These are phyloP conservation scores for Cytospora piceicola DNA, from an alignment of 2,329 filamentous ascomycete genomes.

Conservation along the genomic window DNA sequence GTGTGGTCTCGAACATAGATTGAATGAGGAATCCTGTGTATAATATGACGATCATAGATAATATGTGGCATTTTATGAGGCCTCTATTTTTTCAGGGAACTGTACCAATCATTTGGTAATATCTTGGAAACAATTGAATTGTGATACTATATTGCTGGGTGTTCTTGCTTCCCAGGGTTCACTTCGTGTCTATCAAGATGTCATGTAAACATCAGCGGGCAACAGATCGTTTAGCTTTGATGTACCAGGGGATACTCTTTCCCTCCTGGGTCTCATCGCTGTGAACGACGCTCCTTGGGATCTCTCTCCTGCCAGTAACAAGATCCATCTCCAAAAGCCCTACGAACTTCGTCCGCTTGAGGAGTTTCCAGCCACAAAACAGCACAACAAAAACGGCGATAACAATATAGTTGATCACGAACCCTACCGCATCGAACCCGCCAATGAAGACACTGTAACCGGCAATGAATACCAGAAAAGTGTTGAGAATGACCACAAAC, in stretches of 20 bases:
- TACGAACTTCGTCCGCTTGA: conserved; percentile 32
- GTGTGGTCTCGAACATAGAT: conserved; percentile 10
- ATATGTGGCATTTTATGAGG: too few relatives aligned
- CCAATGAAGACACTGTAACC: conserved; percentile 57
- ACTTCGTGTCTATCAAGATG: too few relatives aligned
- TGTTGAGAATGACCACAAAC: conserved; percentile 50
- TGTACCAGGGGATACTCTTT: conserved; percentile 14
- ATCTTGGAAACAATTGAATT: too few relatives aligned
- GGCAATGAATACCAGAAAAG: conserved; percentile 55
- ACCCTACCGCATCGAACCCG: conserved; percentile 53
- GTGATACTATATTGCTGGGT: background rate
- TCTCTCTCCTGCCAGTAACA: conserved; percentile 16
- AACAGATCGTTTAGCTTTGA: conserved; percentile 14
- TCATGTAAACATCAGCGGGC: background rate
- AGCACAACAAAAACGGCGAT: conserved; percentile 53
- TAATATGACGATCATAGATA: too few relatives aligned
- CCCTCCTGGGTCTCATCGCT: conserved; percentile 2
- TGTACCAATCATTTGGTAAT: too few relatives aligned
- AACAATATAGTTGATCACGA: conserved; percentile 60
- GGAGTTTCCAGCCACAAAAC: conserved; percentile 51
- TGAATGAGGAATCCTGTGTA: background rate
- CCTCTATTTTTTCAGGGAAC: too few relatives aligned
- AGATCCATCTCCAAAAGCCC: conserved; percentile 18
- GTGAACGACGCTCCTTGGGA: background rate
- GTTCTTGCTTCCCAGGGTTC: too few relatives aligned